Percentiles rank a stretch among this genome's conserved stretches.
Evolutionary conservation across 2,329 filamentous ascomycete species (phyloP).

Genomic region (Aspergillus caelatus): DNA sequence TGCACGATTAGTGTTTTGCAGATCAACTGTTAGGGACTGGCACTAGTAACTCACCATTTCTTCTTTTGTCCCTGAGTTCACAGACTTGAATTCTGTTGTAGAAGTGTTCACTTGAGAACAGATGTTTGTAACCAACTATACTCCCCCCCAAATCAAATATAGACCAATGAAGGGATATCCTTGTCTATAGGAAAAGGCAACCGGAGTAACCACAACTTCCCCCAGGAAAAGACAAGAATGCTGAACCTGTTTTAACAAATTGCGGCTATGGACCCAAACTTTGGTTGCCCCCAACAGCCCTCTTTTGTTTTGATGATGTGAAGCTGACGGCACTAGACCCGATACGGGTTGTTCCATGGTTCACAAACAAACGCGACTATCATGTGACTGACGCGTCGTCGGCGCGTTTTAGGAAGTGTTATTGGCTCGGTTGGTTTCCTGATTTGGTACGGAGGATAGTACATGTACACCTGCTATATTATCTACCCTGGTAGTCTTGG

Average conservation of each 20-base stretch:
- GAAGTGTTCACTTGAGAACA: neutral
- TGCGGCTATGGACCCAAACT: constrained; percentile 5
- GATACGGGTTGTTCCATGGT: neutral
- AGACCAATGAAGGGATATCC: neutral
- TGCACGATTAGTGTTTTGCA: neutral
- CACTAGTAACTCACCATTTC: neutral
- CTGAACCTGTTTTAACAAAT: constrained; percentile 2
- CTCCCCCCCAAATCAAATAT: neutral
- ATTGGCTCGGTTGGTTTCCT: constrained; percentile 12
- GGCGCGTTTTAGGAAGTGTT: constrained; percentile 29
- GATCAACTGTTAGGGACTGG: neutral
- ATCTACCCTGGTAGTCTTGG: no score
- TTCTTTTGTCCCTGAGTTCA: neutral
- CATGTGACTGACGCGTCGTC: constrained; percentile 23
- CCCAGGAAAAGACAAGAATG: neutral
- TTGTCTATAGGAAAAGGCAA: constrained; percentile 9
- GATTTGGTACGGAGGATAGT: neutral
- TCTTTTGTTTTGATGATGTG: constrained; percentile 27
- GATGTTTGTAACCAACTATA: neutral
- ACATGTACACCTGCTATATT: no score
- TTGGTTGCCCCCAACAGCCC: constrained; percentile 10
- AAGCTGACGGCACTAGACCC: constrained; percentile 18
- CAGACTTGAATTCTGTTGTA: neutral
- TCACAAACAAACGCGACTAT: neutral
- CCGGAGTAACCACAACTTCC: neutral